Base-by-base conservation (phyloP, 2,329 filamentous ascomycete species). In the Colletotrichum sp. region DNA sequence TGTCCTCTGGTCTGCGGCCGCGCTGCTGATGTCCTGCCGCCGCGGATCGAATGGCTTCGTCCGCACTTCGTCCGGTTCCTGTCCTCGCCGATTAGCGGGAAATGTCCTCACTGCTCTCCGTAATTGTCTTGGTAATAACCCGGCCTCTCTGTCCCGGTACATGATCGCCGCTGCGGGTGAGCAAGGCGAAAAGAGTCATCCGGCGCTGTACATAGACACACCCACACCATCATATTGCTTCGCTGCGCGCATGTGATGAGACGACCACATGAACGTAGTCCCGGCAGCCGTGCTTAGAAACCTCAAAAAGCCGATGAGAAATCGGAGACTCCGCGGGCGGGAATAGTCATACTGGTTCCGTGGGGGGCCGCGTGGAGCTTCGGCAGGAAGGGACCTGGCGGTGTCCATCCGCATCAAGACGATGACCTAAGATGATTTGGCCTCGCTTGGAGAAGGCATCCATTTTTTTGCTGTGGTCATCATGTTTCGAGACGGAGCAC, bases 101-200 rank as follows among this genome's bases (percentile, higher is more conserved):
- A 26, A 16, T 12, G 28, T n/a, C 13, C 32, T 26, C 57, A 39
- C 18, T 57, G 10, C 8, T 32, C 9, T 39, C 63, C 57, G 26
- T 16, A 24, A 32, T 34, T 16, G 26, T 52, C 21, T 68, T 75
- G 30, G 32, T 73, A 68, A 59, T 59, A 63, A 13, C 39, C 8
- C 69, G 72, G 36, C 71, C 32, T 57, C 14, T 63, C 57, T 34
- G 32, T 30, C 60, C 26, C 21, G 60, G 28, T 68, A 63, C 12
- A 32, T 63, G 72, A 75, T 75, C 73, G 70, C 60, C 64, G 43
- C 69, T 75, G 73, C 64, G 26, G 28, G 70, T 68, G 70, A 74
- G 74, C 66, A 64, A 63, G 65, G 52, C 60, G n/a, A 55, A 21
- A 65, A 71, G 71, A 76, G 74, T 74, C 74, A 74, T 66, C 48